A percentile compares a stretch with the other conserved stretches of the same genome.
These are phyloP conservation scores for Tylopilus subfusipes DNA, from an alignment of 768 basidiomycete genomes.

Conservation along the genomic window DNA sequence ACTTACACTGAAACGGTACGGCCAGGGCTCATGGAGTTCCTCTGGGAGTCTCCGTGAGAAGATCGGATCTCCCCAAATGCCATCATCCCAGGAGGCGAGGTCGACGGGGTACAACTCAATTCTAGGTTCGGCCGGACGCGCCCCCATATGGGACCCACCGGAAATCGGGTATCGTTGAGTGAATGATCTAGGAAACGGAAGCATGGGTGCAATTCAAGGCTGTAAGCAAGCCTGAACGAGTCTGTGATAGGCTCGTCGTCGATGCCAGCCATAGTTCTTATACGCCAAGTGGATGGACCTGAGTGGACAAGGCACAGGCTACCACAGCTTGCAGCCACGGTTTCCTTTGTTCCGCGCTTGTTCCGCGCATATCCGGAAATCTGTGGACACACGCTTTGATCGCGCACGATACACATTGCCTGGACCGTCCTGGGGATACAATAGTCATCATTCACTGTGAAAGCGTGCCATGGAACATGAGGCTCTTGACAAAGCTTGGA, in stretches of 20 bases:
- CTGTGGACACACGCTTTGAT: conserved; percentile 9
- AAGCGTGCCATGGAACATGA: not conserved
- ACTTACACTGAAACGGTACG: conserved; percentile 47
- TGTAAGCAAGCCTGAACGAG: not conserved
- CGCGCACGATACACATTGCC: conserved; percentile 9
- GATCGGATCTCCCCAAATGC: conserved; percentile 12
- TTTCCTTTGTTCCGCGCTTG: conserved; percentile 18
- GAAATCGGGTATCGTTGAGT: conserved; percentile 2
- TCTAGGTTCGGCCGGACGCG: not conserved
- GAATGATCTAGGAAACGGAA: not conserved
- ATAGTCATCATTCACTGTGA: not conserved
- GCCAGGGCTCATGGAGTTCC: conserved; percentile 49
- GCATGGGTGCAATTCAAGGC: conserved; percentile 4
- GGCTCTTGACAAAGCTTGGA: not conserved
- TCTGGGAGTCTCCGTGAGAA: conserved; percentile 32
- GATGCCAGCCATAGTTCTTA: conserved; percentile 8
- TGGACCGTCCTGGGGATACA: conserved; percentile 1
- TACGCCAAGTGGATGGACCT: conserved; percentile 4
- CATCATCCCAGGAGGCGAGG: conserved; percentile 27
- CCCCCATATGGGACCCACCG: not conserved
- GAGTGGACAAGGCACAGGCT: conserved; percentile 13
- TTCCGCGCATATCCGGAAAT: conserved; percentile 10
- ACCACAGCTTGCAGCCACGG: conserved; percentile 15
- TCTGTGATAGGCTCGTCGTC: not conserved
- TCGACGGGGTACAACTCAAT: conserved; percentile 21